Evolutionary conservation across 2,329 filamentous ascomycete genomes (phyloP), one percentile per base, ranked within the genome.

Genomic region (Tolypocladium amazonense): DNA sequence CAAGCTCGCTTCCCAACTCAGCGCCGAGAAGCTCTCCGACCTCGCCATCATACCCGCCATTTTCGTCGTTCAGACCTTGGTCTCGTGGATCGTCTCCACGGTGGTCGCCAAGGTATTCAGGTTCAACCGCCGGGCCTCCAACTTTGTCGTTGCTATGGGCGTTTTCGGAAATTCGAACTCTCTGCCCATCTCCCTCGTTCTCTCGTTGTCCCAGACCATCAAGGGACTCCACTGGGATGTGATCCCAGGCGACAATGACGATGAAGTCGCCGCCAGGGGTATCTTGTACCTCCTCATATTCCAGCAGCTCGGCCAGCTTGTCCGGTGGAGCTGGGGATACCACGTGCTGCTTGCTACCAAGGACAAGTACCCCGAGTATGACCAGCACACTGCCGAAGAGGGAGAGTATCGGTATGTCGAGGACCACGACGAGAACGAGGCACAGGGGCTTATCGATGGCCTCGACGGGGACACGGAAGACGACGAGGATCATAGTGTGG

Each of bases 111-210:
- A 84, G 73, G 77, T 85, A 56, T 96, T 92, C 72, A 81, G 89
- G 20, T 92, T 99, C 75, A 86, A 85, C 67, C 92, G 89, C 73
- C 86, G 93, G 63, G 89, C 92, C 50, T 84, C 88, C 65, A 99
- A 99, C 76, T 99, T 99, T 70, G 89, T 99, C 50, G 89, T 91
- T 38, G 94, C 94, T 58, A 99, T 99, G 94, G 92, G 90, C 43
- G 83, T 97, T 56, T 99, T 99, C 72, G 94, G 93, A 67, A 99
- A 99, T 73, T 97, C 93, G 39, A 99, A 99, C 75, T 97, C 94
- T 23, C 82, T 99, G 25, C 94, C 94, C 0, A 97, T 99, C 62
- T 99, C 94, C 0, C 85, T 99, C 59, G 92, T 99, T 63, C 83
- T 97, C 60, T 97, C 93, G 11, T 82, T 99, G 14, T 95, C 93